Evolutionary conservation across 768 basidiomycete species (phyloP), one percentile per base, ranked within the genome.

Genomic region (Trametes maxima): DNA sequence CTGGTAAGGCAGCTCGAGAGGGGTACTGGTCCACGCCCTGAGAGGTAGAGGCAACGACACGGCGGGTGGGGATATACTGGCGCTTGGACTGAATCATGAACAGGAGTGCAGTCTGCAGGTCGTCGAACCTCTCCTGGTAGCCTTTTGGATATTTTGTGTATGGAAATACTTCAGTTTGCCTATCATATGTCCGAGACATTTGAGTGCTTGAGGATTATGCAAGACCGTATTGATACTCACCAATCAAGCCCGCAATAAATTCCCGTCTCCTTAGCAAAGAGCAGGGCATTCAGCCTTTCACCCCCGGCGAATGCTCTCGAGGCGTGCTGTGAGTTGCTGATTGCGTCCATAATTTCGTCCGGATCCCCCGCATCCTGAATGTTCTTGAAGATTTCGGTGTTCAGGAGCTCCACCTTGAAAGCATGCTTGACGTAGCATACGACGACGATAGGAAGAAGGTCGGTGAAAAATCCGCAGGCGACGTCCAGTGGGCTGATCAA

Each of bases 391-490:
- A 57, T 16, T 36, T 49, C 35, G 2, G 2, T 10, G 21, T 57
- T 58, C 35, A 50, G 48, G 8, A n/a, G 6, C 28, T 58, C 46
- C 12, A 51, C 24, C 16, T 25, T 28, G 24, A 24, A 8, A 3
- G 47, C 48, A 14, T 58, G 48, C 17, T 43, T 39, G 39, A 17
- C 25, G 8, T 24, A 40, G 39, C 39, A 42, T n/a, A 42, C 24
- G 21, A 58, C 56, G 14, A 57, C 47, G 19, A 57, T 57, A 12
- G 56, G 56, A n/a, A 57, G 36, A 8, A 40, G 46, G 21, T n/a
- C 21, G 12, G 14, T 7, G 7, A 36, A 14, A 5, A 12, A 6
- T 0, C 47, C 44, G n/a, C 44, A 33, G 2, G 54, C 54, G 1
- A 46, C 44, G 8, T 35, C 35, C 11, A 7, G n/a, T 3, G 54